phyloP scores from a whole-genome alignment of 768 basidiomycete genomes.

The Piloderma croceum region DNA sequence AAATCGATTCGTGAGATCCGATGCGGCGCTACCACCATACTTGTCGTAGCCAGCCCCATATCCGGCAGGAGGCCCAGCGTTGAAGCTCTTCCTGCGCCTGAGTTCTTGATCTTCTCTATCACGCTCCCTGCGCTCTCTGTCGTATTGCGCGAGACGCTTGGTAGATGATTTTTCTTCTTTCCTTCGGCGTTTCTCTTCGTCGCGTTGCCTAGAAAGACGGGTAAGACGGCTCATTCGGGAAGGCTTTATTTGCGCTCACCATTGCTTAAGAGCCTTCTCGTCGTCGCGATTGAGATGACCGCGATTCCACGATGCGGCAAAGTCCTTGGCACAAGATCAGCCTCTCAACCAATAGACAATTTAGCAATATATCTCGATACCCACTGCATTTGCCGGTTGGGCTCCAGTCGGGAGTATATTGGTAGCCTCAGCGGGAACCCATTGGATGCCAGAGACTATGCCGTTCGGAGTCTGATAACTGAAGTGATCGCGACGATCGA shows the following conservation, averaged over 20 bases:
- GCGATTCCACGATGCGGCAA: slow-evolving; percentile 52
- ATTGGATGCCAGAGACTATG: slow-evolving; percentile 57
- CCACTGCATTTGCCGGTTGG: slow-evolving; percentile 51
- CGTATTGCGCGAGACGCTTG: slow-evolving; percentile 37
- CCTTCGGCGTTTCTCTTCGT: slow-evolving; percentile 48
- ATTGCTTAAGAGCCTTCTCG: slow-evolving; percentile 38
- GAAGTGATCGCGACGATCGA: slow-evolving; percentile 20
- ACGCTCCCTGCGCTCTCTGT: slow-evolving; percentile 51
- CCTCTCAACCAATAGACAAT: slow-evolving; percentile 3
- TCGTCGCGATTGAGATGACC: slow-evolving; percentile 32
- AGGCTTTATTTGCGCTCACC: slow-evolving; percentile 47
- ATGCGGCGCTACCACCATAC: background rate
- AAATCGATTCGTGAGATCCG: slow-evolving; percentile 8
- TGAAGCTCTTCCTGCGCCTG: slow-evolving; percentile 54
- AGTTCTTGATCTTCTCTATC: slow-evolving; percentile 47
- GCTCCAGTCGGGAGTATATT: slow-evolving; percentile 55
- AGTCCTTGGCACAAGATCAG: slow-evolving; percentile 38
- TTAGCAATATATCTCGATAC: slow-evolving; percentile 19
- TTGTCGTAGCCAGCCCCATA: background rate
- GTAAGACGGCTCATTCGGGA: too few species aligned
- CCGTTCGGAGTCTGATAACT: slow-evolving; percentile 73
- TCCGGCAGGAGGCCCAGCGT: slow-evolving; percentile 26
- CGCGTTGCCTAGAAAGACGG: slow-evolving; percentile 35
- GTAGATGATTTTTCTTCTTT: slow-evolving; percentile 45
- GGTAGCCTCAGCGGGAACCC: slow-evolving; percentile 66